Conservation (phyloP, 495 filamentous ascomycete species). For the Neurospora sp. region DNA sequence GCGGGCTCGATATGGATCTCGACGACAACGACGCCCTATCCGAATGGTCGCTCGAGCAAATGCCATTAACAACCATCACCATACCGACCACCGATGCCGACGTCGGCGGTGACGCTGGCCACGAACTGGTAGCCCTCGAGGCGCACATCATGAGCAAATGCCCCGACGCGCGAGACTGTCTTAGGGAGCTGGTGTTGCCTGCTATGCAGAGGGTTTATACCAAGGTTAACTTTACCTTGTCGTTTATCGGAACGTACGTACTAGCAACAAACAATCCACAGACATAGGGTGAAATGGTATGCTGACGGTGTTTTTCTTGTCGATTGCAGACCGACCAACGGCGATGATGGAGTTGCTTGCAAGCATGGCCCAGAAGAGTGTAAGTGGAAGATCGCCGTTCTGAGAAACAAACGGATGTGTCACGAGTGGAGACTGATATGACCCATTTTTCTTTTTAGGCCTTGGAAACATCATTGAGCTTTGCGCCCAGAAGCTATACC, state of each 20-base stretch:
- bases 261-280: not conserved
- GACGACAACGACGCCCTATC: not conserved
- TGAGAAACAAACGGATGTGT: not conserved
- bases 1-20: not conserved
- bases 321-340: constrained; percentile 26
- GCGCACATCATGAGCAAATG: constrained; percentile 95
- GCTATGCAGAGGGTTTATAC: constrained; percentile 70
- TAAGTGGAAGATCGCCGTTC: constrained; percentile 2
- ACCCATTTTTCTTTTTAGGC: constrained; percentile 22
- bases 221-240: constrained; percentile 85
- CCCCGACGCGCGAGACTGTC: constrained; percentile 72
- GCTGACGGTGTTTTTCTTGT: not conserved
- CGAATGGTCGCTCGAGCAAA: not conserved
- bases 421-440: not conserved
- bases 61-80: not conserved
- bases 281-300: not conserved
- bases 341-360: constrained; percentile 62
- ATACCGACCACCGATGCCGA: not conserved
- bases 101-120: not conserved
- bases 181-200: constrained; percentile 71
- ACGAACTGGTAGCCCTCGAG: constrained; percentile 59
- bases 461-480: constrained; percentile 90
- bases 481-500: constrained; percentile 72
- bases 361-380: constrained; percentile 83
- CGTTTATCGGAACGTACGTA: constrained; percentile 64